phyloP scores from a whole-genome alignment of 768 basidiomycete genomes.

The Tephrocybe sp. region DNA sequence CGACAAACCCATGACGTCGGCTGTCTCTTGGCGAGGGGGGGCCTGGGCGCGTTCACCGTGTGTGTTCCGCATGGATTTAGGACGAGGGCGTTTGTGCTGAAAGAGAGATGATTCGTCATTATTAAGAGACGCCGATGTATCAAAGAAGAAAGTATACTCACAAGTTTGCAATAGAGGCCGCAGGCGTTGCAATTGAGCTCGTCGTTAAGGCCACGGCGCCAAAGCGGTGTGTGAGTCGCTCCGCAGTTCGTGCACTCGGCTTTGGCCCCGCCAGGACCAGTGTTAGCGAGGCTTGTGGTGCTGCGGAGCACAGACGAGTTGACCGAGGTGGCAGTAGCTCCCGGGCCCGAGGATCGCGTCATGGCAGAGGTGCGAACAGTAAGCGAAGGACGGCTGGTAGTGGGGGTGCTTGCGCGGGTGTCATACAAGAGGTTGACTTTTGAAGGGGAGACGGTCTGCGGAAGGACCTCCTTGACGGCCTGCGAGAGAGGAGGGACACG shows the following conservation, averaged over 20 bases:
- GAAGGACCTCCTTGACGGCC: slow-evolving; percentile 40
- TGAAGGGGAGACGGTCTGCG: slow-evolving; percentile 58
- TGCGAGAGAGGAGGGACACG: slow-evolving; percentile 38
- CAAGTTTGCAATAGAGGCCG: slow-evolving; percentile 84
- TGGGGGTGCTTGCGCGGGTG: slow-evolving; percentile 46
- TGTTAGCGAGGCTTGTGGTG: slow-evolving; percentile 27
- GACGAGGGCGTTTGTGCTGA: slow-evolving; percentile 85
- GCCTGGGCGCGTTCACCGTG: slow-evolving; percentile 72
- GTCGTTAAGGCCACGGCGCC: slow-evolving; percentile 84
- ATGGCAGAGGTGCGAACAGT: slow-evolving; percentile 57
- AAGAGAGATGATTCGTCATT: slow-evolving; percentile 5
- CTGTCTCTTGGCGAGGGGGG: slow-evolving; percentile 65
- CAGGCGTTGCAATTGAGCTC: slow-evolving; percentile 91
- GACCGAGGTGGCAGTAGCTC: slow-evolving; percentile 63
- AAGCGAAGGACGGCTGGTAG: slow-evolving; percentile 52
- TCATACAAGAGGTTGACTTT: slow-evolving; percentile 57
- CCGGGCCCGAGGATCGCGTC: slow-evolving; percentile 57
- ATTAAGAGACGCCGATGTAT: neutral
- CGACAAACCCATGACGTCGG: slow-evolving; percentile 70
- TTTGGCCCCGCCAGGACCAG: slow-evolving; percentile 60
- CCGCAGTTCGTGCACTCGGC: slow-evolving; percentile 89
- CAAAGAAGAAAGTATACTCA: slow-evolving; percentile 30
- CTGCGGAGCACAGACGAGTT: slow-evolving; percentile 45
- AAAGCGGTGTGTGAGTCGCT: slow-evolving; percentile 85
- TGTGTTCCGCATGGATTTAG: slow-evolving; percentile 82